phyloP scores from a whole-genome alignment of 2,329 filamentous ascomycete genomes.

The Hirsutella rhossiliensis region DNA sequence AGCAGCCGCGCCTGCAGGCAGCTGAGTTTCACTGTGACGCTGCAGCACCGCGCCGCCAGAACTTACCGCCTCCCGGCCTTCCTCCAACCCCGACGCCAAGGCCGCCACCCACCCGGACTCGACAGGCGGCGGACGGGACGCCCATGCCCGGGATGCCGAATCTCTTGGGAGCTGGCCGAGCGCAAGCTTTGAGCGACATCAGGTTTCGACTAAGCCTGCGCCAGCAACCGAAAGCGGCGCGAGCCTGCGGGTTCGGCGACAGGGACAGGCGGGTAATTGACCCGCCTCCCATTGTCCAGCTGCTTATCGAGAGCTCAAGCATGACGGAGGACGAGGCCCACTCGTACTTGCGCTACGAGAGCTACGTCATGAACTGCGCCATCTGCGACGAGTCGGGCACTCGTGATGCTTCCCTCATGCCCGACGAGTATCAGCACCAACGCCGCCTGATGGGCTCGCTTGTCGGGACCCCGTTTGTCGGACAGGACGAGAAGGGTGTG shows the following conservation, averaged over 20 bases:
- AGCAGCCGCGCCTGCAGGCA: neutral
- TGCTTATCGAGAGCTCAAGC: constrained; percentile 48
- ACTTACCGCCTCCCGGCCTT: neutral
- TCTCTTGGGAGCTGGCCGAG: constrained; percentile 10
- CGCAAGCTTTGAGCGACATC: constrained; percentile 9
- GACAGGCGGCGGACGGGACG: neutral
- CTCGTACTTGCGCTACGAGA: constrained; percentile 43
- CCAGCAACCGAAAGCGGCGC: constrained; percentile 66
- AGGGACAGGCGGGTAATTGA: constrained; percentile 73
- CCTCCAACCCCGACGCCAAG: neutral
- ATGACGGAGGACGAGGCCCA: constrained; percentile 41
- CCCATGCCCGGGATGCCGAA: constrained; percentile 12
- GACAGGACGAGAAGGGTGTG: constrained; percentile 57
- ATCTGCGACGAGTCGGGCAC: constrained; percentile 59
- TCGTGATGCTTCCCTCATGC: constrained; percentile 58
- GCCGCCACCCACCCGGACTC: neutral
- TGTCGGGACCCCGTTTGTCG: constrained; percentile 65
- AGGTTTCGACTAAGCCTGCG: constrained; percentile 37
- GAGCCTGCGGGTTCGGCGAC: constrained; percentile 75
- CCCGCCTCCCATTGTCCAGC: constrained; percentile 70
- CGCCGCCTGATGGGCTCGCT: constrained; percentile 69
- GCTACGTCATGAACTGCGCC: constrained; percentile 64
- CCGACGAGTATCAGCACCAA: constrained; percentile 59
- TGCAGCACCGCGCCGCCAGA: neutral
- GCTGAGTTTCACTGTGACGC: neutral